These are phyloP conservation scores for Saccharomyces kudriavzevii DNA, from an alignment of 805 yeast species.

Conservation along the genomic window DNA sequence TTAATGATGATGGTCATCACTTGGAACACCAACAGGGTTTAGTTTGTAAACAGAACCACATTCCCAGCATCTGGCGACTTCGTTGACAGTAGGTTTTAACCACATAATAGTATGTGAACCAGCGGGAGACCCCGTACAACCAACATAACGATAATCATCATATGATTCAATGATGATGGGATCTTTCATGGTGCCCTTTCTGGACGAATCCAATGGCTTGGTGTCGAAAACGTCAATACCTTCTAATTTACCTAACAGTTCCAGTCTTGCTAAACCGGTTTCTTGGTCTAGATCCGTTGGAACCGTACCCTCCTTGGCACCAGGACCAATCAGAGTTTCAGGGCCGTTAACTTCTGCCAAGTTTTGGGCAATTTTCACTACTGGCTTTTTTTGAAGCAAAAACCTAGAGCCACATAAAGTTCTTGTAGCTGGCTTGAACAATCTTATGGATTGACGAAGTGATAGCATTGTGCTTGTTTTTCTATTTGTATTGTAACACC, in stretches of 20 bases:
- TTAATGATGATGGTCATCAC: constrained; percentile 37
- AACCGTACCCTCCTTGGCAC: constrained; percentile 76
- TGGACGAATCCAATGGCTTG: constrained; percentile 78
- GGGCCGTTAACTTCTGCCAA: constrained; percentile 76
- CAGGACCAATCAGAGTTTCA: constrained; percentile 77
- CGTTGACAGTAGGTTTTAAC: constrained; percentile 77
- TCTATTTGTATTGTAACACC: background rate
- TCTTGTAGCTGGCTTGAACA: constrained; percentile 28
- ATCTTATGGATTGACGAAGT: constrained; percentile 29
- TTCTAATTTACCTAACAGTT: constrained; percentile 85
- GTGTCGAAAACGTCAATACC: constrained; percentile 92
- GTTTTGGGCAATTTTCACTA: constrained; percentile 52
- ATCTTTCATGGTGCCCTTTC: constrained; percentile 83
- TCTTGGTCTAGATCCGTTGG: constrained; percentile 95
- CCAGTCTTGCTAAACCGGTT: constrained; percentile 96
- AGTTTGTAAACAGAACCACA: constrained; percentile 92
- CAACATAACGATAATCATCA: constrained; percentile 89
- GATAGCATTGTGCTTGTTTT: constrained; percentile 26
- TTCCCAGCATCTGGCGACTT: constrained; percentile 96
- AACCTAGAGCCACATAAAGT: constrained; percentile 29
- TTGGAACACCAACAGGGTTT: constrained; percentile 78
- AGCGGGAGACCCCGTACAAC: constrained; percentile 94
- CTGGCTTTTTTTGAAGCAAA: constrained; percentile 32
- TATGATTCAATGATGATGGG: constrained; percentile 87
- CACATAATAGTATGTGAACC: constrained; percentile 87